Evolutionary conservation across 441 rosid species (phyloP).

Genomic region (Corymbia citriodora): DNA sequence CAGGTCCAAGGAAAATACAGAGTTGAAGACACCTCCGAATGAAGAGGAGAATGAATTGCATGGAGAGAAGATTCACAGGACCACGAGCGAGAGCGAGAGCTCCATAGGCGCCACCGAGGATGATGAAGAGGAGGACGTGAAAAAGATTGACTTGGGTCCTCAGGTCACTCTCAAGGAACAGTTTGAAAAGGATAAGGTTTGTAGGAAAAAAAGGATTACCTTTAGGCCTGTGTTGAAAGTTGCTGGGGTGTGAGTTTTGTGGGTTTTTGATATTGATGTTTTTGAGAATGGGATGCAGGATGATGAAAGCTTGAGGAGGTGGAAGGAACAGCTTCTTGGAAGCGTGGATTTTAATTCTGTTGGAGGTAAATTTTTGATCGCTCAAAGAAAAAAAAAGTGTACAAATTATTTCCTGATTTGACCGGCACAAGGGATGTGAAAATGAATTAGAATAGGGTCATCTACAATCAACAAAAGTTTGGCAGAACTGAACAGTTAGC

Average conservation of each 20-base stretch:
- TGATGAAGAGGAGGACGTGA: conserved; percentile 37
- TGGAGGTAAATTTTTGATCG: conserved; percentile 27
- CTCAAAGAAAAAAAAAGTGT: not conserved
- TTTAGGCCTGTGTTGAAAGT: not conserved
- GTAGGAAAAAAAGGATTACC: not conserved
- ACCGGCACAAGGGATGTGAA: not conserved
- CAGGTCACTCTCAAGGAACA: conserved; percentile 46
- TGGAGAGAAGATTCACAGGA: conserved; percentile 15
- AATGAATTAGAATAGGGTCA: not conserved
- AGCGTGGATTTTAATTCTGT: conserved; percentile 33
- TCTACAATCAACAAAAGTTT: not conserved
- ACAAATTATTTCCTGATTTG: not conserved
- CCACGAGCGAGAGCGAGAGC: conserved; percentile 41
- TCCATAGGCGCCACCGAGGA: conserved; percentile 31
- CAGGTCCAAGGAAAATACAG: conserved; percentile 12
- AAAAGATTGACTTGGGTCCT: conserved; percentile 40
- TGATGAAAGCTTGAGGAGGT: conserved; percentile 57
- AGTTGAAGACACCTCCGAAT: conserved; percentile 15
- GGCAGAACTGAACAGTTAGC: not conserved
- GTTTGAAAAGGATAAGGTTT: conserved; percentile 46
- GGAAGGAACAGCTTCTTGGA: conserved; percentile 61
- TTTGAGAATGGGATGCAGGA: conserved; percentile 22
- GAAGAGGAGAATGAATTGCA: conserved; percentile 15
- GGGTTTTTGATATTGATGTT: conserved; percentile 2
- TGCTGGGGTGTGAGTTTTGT: not conserved